phyloP scores from a whole-genome alignment of 2,329 filamentous ascomycete genomes.

The Aspergillus sp. region DNA sequence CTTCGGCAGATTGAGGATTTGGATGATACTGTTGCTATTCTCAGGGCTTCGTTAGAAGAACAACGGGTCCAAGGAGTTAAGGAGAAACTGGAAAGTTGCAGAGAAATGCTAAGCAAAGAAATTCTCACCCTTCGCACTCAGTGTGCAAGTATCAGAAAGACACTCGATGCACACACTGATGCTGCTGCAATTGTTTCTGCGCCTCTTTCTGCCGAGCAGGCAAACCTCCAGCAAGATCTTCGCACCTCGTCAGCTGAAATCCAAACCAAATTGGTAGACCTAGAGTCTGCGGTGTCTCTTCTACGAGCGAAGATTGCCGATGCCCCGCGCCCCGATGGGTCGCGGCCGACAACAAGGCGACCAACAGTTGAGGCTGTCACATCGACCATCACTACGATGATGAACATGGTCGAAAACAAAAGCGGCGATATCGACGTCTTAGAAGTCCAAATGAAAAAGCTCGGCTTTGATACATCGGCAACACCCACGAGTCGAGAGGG shows the following conservation, averaged over 20 bases:
- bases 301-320: constrained; percentile 76
- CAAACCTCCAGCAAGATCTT: constrained; percentile 79
- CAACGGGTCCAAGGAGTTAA: constrained; percentile 68
- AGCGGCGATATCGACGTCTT: constrained; percentile 88
- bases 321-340: constrained; percentile 49
- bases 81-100: constrained; percentile 67
- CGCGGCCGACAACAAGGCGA: constrained; percentile 42
- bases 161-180: constrained; percentile 69
- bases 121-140: constrained; percentile 71
- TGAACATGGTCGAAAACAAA: constrained; percentile 84
- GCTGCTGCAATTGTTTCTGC: constrained; percentile 67
- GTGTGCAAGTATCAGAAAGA: constrained; percentile 74
- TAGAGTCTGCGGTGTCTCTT: constrained; percentile 76
- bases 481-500: constrained; percentile 33
- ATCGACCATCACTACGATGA: constrained; percentile 91
- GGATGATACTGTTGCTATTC: constrained; percentile 61
- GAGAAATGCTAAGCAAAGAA: constrained; percentile 66
- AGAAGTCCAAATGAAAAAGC: constrained; percentile 78
- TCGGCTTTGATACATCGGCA: constrained; percentile 52
- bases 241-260: constrained; percentile 73
- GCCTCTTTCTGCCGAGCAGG: constrained; percentile 80
- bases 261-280: constrained; percentile 70
- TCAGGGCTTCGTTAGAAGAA: constrained; percentile 65
- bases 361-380: constrained; percentile 92
- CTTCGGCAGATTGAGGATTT: constrained; percentile 75